Evolutionary conservation across 805 yeast genomes (phyloP).

Genomic region (Ogataea trehaloabstinens): DNA sequence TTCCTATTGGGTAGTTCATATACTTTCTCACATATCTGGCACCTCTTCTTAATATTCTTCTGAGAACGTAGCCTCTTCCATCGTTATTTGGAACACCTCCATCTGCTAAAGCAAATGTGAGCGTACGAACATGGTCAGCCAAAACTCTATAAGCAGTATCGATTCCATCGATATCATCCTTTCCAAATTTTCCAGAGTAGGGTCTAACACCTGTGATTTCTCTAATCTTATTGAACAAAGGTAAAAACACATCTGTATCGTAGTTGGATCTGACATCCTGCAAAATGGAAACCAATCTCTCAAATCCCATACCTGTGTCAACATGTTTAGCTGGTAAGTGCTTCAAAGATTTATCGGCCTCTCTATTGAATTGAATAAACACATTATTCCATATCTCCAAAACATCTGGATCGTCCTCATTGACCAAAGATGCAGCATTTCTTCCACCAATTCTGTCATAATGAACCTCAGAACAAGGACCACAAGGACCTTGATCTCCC

Average conservation of each 20-base stretch:
- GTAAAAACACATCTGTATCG: conserved; percentile 95
- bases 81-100: conserved; percentile 99
- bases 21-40: conserved; percentile 95
- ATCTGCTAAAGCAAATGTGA: conserved; percentile 93
- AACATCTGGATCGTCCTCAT: conserved; percentile 97
- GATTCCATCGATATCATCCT: conserved; percentile 88
- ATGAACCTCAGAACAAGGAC: conserved; percentile 98
- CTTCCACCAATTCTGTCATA: conserved; percentile 98
- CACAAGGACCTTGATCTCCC: conserved; percentile 99
- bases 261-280: conserved; percentile 92
- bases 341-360: conserved; percentile 74
- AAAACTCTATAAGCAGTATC: conserved; percentile 98
- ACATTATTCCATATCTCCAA: conserved; percentile 98
- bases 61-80: conserved; percentile 96
- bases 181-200: conserved; percentile 90
- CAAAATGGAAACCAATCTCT: conserved; percentile 90
- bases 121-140: conserved; percentile 97
- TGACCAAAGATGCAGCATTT: conserved; percentile 87
- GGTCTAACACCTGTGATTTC: conserved; percentile 92
- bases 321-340: conserved; percentile 91
- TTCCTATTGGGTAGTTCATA: conserved; percentile 92
- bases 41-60: conserved; percentile 97
- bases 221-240: conserved; percentile 81
- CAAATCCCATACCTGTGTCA: conserved; percentile 99
- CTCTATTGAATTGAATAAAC: conserved; percentile 95